Evolutionary conservation across 139 green algal species (phyloP), one percentile per base, ranked within the genome.

Genomic region (Diplosphaera chodatii): DNA sequence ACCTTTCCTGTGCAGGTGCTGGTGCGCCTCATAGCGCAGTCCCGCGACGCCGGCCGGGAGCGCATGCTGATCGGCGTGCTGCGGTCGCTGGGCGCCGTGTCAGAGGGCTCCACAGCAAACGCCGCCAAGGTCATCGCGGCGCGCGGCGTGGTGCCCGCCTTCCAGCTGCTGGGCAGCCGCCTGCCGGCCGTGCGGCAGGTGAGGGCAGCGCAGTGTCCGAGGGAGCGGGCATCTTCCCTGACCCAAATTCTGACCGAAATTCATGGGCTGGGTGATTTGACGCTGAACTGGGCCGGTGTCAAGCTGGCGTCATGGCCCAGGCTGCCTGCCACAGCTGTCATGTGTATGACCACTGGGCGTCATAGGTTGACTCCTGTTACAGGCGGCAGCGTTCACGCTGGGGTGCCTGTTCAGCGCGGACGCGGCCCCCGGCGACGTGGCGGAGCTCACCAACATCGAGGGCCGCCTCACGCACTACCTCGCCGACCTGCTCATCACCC

Each of bases 41-140:
- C 48, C 13, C 48, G 48, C 10, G 48, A 59, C 18, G 48, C 48
- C 3, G 48, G 48, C 48, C 48, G 48, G 16, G 48, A 59, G 48
- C 48, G 48, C 48, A 59, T 59, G 48, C 48, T 59, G 48, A 59
- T 59, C 48, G 48, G 48, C 48, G 48, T 59, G 48, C 48, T 59
- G 48, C 48, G 48, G 10, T 23, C 48, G 48, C 48, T 59, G 48
- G 48, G 48, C 48, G 48, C 48, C 3, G 48, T 59, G 48, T 59
- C 48, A 18, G 48, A 59, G 48, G 48, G 16, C 48, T 59, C 48
- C 48, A 59, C 48, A 10, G 48, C 48, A 21, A 59, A 59, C 25
- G 48, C 48, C 10, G 48, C 48, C 48, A 59, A 59, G 48, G 48
- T 59, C 10, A 59, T 59, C 25, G 48, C 18, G 48, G 13, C 48